These are phyloP conservation scores for Thalassiosira ordinaria DNA, from an alignment of 352 stramenopile species.

Conservation along the genomic window DNA sequence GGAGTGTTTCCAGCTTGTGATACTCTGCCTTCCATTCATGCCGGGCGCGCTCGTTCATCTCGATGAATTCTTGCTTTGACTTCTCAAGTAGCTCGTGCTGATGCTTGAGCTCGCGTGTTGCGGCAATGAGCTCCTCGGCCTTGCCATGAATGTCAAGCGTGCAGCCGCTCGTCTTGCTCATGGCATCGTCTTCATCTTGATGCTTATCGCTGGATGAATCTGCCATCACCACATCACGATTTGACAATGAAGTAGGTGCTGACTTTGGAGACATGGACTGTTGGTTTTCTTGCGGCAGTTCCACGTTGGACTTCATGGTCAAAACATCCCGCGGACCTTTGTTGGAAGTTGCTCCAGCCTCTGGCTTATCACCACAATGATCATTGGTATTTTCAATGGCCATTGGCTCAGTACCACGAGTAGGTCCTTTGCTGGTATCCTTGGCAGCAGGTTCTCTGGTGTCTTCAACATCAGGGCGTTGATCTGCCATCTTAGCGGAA, in stretches of 20 bases:
- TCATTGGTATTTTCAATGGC: no score
- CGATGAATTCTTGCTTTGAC: slow-evolving; percentile 15
- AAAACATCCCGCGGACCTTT: background rate
- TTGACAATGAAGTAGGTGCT: background rate
- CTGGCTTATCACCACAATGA: no score
- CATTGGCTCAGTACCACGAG: no score
- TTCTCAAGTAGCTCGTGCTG: slow-evolving; percentile 24
- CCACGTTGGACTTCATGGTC: background rate
- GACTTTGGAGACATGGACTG: background rate
- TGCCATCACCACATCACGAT: background rate
- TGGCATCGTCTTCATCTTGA: slow-evolving; percentile 18
- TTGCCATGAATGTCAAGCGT: slow-evolving; percentile 20
- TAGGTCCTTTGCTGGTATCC: no score
- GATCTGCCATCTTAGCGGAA: no score
- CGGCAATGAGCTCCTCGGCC: slow-evolving; percentile 14
- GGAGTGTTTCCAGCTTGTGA: slow-evolving; percentile 21
- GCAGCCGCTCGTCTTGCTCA: slow-evolving; percentile 10
- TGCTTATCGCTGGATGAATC: background rate
- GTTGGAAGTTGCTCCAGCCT: background rate
- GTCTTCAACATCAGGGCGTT: no score
- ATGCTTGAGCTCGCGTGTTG: slow-evolving; percentile 14
- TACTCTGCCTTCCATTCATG: slow-evolving; percentile 19
- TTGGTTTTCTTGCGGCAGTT: background rate
- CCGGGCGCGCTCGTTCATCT: slow-evolving; percentile 15
- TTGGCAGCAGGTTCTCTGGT: no score